Evolutionary conservation across 176 grass and related monocot genomes (phyloP).

Genomic region (Phragmites australis): DNA sequence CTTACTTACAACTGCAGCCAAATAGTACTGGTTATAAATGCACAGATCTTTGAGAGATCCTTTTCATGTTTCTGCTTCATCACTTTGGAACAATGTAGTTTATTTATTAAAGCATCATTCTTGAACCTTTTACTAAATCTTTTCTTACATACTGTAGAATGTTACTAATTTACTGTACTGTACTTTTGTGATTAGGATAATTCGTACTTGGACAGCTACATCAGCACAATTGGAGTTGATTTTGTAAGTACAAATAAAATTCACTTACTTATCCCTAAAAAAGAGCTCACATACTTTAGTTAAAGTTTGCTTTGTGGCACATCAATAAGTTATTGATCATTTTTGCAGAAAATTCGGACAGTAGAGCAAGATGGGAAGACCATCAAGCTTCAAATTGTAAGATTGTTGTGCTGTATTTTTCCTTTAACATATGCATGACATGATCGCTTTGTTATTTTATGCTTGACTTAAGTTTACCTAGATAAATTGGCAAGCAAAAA

Average conservation of each 20-base stretch:
- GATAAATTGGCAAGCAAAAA: neutral
- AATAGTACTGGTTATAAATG: neutral
- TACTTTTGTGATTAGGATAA: slow-evolving; percentile 59
- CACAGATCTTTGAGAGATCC: neutral
- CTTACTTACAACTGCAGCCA: neutral
- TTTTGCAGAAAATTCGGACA: slow-evolving; percentile 76
- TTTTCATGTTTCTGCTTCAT: neutral
- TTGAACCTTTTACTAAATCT: neutral
- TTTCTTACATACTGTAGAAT: neutral
- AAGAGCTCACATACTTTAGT: neutral
- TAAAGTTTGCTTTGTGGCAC: neutral
- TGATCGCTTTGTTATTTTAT: neutral
- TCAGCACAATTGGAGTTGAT: slow-evolving; percentile 89
- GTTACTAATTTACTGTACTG: slow-evolving; percentile 5
- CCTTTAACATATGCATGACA: neutral
- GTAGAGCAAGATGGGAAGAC: slow-evolving; percentile 85
- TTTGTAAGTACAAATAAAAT: slow-evolving; percentile 53
- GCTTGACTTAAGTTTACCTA: neutral
- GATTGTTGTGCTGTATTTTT: slow-evolving; percentile 6
- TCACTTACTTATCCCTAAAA: slow-evolving; percentile 3
- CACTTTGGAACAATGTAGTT: neutral
- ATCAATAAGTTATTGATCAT: slow-evolving; percentile 4
- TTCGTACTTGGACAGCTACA: slow-evolving; percentile 86
- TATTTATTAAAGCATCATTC: neutral
- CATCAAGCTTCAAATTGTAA: slow-evolving; percentile 83